Evolutionary conservation across 495 filamentous ascomycete species (phyloP), one percentile per base, ranked within the genome.

Genomic region (Penicillium daleae): DNA sequence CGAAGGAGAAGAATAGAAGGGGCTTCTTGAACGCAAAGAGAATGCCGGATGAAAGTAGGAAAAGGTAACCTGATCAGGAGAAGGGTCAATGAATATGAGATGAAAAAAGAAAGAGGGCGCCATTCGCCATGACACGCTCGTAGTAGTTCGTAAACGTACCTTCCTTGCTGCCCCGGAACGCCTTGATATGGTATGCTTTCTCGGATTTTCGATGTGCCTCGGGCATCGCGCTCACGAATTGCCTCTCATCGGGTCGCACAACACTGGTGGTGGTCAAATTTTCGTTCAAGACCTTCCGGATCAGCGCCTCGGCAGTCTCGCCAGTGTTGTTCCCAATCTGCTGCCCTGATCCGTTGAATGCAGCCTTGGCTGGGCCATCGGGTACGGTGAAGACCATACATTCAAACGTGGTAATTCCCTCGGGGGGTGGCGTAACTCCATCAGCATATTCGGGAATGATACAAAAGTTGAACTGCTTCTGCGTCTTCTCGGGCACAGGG

Each of bases 21-120:
- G 95, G 95, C 70, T 99, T 99, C 75, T 97, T 97, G 84, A 97
- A 98, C 1, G 87, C 93, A 82, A 90, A 99, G 31, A 99, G 72
- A 49, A 99, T 94, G 2, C 95, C 95, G 22, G 83, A 88, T 44
- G 89, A 85, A 7, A 97, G 81, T 71, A 98, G 90, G 76, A 96
- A 98, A 12, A 99, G 82, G 63, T 88, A 99, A 12, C 95, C 93
- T 86, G 46, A 22, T 21, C 8, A 6, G 39, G 9, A 15, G 33
- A 24, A 26, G 32, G 56, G 24, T 63, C 51, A 70, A 60, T 52
- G 3, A 31, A 31, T 31, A 31, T 56, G 52, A 31, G 33, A 6
- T 27, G 22, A 49, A 24, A 6, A 7, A 24, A 17, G 46, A 24
- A 1, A 19, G 52, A 40, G 27, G 9, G 8, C 19, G 15, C 19